These are phyloP conservation scores for Aspergillus alliaceus DNA, from an alignment of 2,329 filamentous ascomycete genomes.

Conservation along the genomic window DNA sequence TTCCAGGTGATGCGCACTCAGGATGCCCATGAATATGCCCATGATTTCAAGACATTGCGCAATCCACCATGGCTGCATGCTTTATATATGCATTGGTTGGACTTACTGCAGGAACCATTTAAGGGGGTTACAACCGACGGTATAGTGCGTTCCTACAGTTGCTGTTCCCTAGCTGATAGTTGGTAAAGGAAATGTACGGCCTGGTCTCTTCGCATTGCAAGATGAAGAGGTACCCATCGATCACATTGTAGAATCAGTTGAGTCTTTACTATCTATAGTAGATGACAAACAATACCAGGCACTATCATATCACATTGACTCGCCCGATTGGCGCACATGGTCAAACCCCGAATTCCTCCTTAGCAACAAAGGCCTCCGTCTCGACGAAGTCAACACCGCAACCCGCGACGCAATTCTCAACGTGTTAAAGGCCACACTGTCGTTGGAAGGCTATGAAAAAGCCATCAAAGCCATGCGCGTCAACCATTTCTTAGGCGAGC, in stretches of 20 bases:
- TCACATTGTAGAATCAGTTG: conserved; percentile 54
- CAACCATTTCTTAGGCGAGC: conserved; percentile 72
- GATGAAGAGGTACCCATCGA: conserved; percentile 65
- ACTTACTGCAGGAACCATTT: conserved; percentile 63
- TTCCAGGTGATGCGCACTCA: conserved; percentile 65
- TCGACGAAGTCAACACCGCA: conserved; percentile 59
- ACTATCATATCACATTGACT: conserved; percentile 64
- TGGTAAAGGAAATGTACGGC: conserved; percentile 49
- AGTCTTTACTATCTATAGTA: conserved; percentile 49
- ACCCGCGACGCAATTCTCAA: conserved; percentile 53
- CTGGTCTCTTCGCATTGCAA: conserved; percentile 57
- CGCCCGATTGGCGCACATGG: conserved; percentile 70
- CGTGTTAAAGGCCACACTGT: conserved; percentile 61
- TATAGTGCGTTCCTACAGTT: conserved; percentile 24
- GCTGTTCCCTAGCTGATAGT: neutral
- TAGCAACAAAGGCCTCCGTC: conserved; percentile 66
- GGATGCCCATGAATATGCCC: conserved; percentile 62
- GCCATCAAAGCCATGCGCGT: conserved; percentile 69
- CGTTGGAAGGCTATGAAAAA: conserved; percentile 70
- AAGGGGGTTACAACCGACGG: conserved; percentile 71
- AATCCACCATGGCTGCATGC: conserved; percentile 67
- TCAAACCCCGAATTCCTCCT: conserved; percentile 74
- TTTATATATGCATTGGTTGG: conserved; percentile 60
- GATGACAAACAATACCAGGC: conserved; percentile 50
- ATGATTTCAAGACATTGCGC: conserved; percentile 58